These are phyloP conservation scores for Trypanosomatidae sp. DNA, from an alignment of 208 protist species.

Conservation along the genomic window DNA sequence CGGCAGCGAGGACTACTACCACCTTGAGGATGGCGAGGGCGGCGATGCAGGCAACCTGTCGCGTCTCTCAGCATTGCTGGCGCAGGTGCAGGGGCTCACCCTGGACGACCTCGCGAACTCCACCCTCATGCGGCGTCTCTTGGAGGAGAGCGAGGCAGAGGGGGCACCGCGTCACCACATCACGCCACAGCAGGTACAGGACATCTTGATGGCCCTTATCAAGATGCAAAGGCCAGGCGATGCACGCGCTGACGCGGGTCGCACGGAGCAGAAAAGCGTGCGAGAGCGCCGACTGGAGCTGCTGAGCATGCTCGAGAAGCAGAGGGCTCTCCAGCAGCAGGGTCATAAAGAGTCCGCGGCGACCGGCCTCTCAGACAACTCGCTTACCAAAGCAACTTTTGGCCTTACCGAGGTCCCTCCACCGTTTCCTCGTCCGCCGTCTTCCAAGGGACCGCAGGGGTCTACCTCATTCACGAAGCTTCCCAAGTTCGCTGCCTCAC, in stretches of 20 bases:
- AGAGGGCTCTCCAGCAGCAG: constrained; percentile 18
- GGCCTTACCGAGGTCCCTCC: constrained; percentile 31
- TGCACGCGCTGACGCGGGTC: not conserved
- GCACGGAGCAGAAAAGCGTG: constrained; percentile 35
- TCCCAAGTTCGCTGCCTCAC: not conserved
- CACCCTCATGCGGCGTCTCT: constrained; percentile 47
- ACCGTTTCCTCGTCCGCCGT: constrained; percentile 1
- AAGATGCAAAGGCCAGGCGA: constrained; percentile 7
- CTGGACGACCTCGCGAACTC: constrained; percentile 57
- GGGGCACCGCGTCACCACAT: constrained; percentile 14
- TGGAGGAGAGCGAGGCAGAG: constrained; percentile 38
- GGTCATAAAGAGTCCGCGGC: constrained; percentile 10
- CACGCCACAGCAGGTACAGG: constrained; percentile 39
- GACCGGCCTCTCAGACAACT: not conserved
- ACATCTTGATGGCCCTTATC: constrained; percentile 42
- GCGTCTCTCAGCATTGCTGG: constrained; percentile 50
- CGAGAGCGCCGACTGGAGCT: constrained; percentile 39
- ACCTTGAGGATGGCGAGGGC: constrained; percentile 39
- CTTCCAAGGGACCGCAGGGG: not conserved
- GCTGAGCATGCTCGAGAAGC: constrained; percentile 33
- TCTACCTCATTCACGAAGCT: not conserved
- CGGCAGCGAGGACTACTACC: constrained; percentile 27
- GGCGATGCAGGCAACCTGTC: constrained; percentile 27
- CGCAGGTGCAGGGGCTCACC: constrained; percentile 44
- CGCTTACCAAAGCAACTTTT: constrained; percentile 26